phyloP scores from a whole-genome alignment of 2,329 filamentous ascomycete species.

The Mycosphaerelloides madeirae region DNA sequence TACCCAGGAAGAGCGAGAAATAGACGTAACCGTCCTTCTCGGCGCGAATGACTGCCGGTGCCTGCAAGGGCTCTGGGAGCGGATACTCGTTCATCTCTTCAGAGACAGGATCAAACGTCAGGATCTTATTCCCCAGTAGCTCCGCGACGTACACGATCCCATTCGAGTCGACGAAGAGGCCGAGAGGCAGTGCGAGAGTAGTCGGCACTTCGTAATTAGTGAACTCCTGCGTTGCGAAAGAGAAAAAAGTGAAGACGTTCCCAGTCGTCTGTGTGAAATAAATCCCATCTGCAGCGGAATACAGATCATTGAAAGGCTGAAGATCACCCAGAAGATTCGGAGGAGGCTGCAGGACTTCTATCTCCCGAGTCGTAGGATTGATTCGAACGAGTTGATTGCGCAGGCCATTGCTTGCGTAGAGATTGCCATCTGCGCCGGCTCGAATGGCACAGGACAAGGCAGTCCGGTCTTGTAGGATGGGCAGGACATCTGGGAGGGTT shows the following conservation, averaged over 20 bases:
- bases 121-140: conserved; percentile 16
- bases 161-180: conserved; percentile 14
- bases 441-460: conserved; percentile 15
- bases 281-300: conserved; percentile 19
- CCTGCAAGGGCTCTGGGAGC: conserved; percentile 11
- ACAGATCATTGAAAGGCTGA: conserved; percentile 24
- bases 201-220: conserved; percentile 13
- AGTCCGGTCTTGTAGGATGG: conserved; percentile 11
- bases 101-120: conserved; percentile 11
- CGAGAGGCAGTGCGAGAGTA: conserved; percentile 14
- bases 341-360: conserved; percentile 5
- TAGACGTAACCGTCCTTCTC: conserved; percentile 19
- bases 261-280: conserved; percentile 24
- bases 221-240: conserved; percentile 8
- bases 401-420: conserved; percentile 21
- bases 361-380: conserved; percentile 7
- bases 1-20: conserved; percentile 17
- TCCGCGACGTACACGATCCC: conserved; percentile 16
- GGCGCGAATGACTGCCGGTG: conserved; percentile 16
- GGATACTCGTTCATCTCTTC: conserved; percentile 14
- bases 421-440: conserved; percentile 16
- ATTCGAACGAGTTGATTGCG: conserved; percentile 24
- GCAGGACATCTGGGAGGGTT: conserved; percentile 8
- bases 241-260: conserved; percentile 13
- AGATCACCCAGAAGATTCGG: conserved; percentile 21